A percentile compares a stretch with the other conserved stretches of the same genome.
These are phyloP conservation scores for Leccinum longicurvipes DNA, from an alignment of 768 basidiomycete genomes.

Conservation along the genomic window DNA sequence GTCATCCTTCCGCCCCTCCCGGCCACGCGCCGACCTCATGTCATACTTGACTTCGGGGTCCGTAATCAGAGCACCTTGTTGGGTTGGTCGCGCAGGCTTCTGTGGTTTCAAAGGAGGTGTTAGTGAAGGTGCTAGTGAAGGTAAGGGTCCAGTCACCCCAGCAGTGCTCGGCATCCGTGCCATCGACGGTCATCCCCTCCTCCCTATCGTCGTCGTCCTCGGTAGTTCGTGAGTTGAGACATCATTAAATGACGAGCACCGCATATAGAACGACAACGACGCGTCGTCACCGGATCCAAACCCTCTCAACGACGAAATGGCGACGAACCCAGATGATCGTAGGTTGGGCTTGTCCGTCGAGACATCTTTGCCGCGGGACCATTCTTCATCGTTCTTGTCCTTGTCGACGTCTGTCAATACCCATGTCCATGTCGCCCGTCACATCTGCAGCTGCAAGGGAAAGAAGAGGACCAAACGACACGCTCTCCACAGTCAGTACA, in stretches of 20 bases:
- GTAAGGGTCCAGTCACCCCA: conserved; percentile 2
- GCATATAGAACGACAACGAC: conserved; percentile 12
- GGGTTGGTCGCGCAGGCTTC: background rate
- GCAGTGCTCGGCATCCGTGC: conserved; percentile 15
- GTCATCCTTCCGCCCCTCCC: conserved; percentile 74
- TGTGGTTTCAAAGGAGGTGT: conserved; percentile 9
- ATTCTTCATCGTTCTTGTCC: background rate
- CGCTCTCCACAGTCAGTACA: conserved; percentile 23
- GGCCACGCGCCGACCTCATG: conserved; percentile 70
- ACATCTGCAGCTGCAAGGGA: conserved; percentile 8
- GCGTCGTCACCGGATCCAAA: background rate
- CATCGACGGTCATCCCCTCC: background rate
- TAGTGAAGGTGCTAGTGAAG: background rate
- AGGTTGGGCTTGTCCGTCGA: conserved; percentile 49
- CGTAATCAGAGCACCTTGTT: conserved; percentile 19
- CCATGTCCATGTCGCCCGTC: too few species aligned
- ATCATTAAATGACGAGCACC: conserved; percentile 22
- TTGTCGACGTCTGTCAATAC: too few species aligned
- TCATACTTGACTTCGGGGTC: conserved; percentile 67
- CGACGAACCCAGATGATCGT: conserved; percentile 73
- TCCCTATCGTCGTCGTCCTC: background rate
- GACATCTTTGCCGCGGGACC: conserved; percentile 1
- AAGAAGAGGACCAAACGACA: conserved; percentile 23
- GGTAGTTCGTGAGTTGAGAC: conserved; percentile 3
- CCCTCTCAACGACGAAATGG: conserved; percentile 52